These are phyloP conservation scores for Mucor saturninus DNA, from an alignment of 371 early-diverging fungal species.

Conservation along the genomic window DNA sequence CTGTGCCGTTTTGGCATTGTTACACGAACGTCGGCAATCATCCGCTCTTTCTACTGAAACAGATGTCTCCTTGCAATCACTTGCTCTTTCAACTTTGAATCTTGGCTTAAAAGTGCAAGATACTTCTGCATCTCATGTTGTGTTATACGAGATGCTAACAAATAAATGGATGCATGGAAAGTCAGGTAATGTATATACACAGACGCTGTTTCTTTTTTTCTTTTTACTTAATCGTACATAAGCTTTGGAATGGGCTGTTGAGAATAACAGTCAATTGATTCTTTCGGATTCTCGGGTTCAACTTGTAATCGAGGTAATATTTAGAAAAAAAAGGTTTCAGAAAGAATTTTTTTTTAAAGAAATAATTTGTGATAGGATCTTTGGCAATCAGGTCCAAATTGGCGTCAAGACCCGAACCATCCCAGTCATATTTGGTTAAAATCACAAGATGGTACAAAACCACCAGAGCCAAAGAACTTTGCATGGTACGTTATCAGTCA, in stretches of 20 bases:
- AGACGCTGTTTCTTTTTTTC: background rate
- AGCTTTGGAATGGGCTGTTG: conserved; percentile 48
- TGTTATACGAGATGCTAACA: conserved; percentile 37
- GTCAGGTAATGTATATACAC: conserved; percentile 31
- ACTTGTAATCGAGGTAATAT: conserved; percentile 33
- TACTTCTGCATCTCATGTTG: conserved; percentile 23
- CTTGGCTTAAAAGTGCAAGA: conserved; percentile 34
- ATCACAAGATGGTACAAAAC: background rate
- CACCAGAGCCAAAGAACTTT: conserved; percentile 10
- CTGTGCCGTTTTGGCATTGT: conserved; percentile 45
- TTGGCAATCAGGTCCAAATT: conserved; percentile 37
- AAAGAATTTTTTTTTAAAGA: conserved; percentile 6
- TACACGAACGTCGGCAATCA: conserved; percentile 34
- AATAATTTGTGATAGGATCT: conserved; percentile 16
- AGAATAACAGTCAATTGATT: conserved; percentile 43
- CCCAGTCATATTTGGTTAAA: conserved; percentile 34
- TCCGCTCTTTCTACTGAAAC: conserved; percentile 25
- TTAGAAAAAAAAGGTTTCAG: background rate
- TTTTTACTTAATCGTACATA: background rate
- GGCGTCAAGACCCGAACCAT: conserved; percentile 37
- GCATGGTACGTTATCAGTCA: conserved; percentile 14
- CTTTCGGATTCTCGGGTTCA: conserved; percentile 39
- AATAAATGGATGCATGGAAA: conserved; percentile 38
- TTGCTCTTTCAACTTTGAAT: conserved; percentile 40
- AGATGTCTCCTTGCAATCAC: conserved; percentile 31